A percentile compares a stretch with the other conserved stretches of the same genome.
Evolutionary conservation across 1,284 basidiomycete species (phyloP).

Genomic region (Ceratobasidium sp.): DNA sequence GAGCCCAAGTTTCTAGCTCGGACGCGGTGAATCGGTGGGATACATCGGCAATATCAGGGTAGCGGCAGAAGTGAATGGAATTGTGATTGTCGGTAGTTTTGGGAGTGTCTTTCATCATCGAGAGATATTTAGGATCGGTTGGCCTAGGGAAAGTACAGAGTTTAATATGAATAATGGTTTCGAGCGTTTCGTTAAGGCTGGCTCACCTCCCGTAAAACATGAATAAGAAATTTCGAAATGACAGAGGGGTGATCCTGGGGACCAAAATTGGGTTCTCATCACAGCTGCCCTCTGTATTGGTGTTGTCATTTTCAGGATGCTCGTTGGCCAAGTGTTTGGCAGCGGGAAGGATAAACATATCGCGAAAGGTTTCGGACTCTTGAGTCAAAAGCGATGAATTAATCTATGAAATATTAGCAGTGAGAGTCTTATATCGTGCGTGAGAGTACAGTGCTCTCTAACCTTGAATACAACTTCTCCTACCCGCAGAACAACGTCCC

Average conservation of each 20-base stretch:
- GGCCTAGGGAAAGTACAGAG: background rate
- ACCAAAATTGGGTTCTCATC: constrained; percentile 16
- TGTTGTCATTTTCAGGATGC: background rate
- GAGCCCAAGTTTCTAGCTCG: constrained; percentile 11
- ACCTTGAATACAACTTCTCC: constrained; percentile 22
- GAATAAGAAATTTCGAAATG: too few species aligned
- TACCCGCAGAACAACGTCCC: background rate
- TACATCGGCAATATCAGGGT: constrained; percentile 10
- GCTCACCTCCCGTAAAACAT: too few species aligned
- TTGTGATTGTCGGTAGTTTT: background rate
- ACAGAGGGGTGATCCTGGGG: too few species aligned
- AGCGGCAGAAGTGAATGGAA: background rate
- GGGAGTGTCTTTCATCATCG: background rate
- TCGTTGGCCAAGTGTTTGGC: too few species aligned
- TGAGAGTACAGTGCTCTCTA: background rate
- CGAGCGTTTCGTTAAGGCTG: too few species aligned
- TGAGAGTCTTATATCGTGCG: too few species aligned
- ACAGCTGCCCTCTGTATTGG: constrained; percentile 1
- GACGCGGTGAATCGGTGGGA: constrained; percentile 6
- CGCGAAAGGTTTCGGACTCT: background rate
- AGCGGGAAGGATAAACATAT: constrained; percentile 3
- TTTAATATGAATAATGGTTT: too few species aligned
- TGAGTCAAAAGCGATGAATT: constrained; percentile 1
- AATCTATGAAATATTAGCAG: background rate
- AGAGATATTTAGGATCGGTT: background rate